phyloP scores from a whole-genome alignment of 2,329 filamentous ascomycete species.

The Balansia obtecta region DNA sequence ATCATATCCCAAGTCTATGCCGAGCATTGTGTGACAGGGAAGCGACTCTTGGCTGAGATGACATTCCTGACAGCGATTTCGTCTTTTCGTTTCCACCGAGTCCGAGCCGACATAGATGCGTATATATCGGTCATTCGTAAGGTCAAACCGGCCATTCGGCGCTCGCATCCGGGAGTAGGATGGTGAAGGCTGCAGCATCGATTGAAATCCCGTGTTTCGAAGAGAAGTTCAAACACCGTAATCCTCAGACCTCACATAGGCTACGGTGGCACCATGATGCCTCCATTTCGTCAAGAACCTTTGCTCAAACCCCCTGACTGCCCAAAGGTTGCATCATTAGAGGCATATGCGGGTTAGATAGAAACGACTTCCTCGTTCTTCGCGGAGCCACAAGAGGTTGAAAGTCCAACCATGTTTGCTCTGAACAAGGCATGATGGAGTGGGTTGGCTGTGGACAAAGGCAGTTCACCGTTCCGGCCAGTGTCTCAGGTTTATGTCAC shows the following conservation, averaged over 20 bases:
- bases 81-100: not conserved
- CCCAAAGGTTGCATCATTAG: not conserved
- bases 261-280: not conserved
- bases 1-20: not conserved
- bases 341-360: not conserved
- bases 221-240: not conserved
- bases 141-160: not conserved
- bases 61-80: not conserved
- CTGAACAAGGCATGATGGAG: not conserved
- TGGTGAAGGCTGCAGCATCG: not conserved
- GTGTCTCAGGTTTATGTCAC: slow-evolving; percentile 1
- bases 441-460: not conserved
- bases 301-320: not conserved
- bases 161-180: not conserved
- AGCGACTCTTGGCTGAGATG: not conserved
- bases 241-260: not conserved
- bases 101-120: not conserved
- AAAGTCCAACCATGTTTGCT: not conserved
- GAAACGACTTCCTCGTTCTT: not conserved
- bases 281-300: not conserved
- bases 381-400: not conserved
- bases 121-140: not conserved
- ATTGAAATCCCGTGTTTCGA: not conserved
- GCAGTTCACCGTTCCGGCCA: not conserved
- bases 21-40: not conserved